Evolutionary conservation across 139 green algal species (phyloP), one percentile per base, ranked within the genome.

Genomic region (Volvox africanus): DNA sequence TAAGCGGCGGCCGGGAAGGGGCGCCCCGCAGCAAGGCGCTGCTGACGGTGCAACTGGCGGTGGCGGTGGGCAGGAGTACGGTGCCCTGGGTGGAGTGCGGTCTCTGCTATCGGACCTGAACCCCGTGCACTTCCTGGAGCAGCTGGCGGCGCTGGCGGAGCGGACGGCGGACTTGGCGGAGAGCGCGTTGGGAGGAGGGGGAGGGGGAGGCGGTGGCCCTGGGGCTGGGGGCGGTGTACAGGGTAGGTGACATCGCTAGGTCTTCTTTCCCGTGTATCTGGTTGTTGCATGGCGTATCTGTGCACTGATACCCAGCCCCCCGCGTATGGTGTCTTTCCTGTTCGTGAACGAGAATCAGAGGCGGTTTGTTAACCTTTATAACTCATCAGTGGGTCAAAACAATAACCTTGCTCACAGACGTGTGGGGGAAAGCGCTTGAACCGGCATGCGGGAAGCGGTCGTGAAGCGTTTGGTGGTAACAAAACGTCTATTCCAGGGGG

Each of bases 91-190:
- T 71, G 85, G 85, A 21, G 85, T 89, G 65, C 69, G 28, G 35
- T 24, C 24, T 1, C 36, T 82, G 36, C 69, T 89, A 26, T 32
- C 37, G 26, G 69, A 82, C 69, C 69, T 89, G 28, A 89, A 89
- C 85, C 85, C 85, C n/a, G 85, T 89, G 37, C 69, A 82, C 65
- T 82, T 89, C 44, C 85, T 89, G 69, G 85, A 89, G 85, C 85
- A 89, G 30, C 36, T 92, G 62, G 80, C 88, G 67, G 65, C 61
- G 44, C 69, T 89, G 28, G 85, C 85, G 5, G 85, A 89, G 69
- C 61, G 33, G 28, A 89, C 85, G 22, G 85, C 85, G 28, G 85
- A 89, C 85, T 21, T 92, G 36, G 88, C 88, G 81, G 88, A 92
- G 79, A 88, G 19, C 36, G 88, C 80, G n/a, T 62, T 88, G 35